Percentiles rank a stretch among this genome's conserved stretches.
Evolutionary conservation across 2,329 filamentous ascomycete genomes (phyloP).

Genomic region (Xylaria arbuscula): DNA sequence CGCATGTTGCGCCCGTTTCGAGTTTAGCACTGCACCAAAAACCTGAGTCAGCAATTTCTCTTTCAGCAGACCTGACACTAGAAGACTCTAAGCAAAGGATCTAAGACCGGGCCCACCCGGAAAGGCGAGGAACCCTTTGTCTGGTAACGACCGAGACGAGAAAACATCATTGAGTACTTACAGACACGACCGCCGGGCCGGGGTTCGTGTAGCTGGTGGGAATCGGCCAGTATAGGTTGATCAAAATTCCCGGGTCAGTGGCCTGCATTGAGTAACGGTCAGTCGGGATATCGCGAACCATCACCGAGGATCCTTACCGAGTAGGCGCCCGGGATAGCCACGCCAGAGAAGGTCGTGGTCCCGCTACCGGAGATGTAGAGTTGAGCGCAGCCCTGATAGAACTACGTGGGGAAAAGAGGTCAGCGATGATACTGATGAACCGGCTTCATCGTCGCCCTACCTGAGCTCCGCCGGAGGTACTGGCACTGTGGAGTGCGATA

Average conservation of each 20-base stretch:
- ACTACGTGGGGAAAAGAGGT: conserved; percentile 38
- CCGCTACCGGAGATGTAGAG: conserved; percentile 48
- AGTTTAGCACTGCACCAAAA: conserved; percentile 31
- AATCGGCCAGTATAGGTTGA: conserved; percentile 45
- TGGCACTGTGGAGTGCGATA: conserved; percentile 50
- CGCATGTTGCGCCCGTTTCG: neutral
- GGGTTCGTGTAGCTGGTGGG: conserved; percentile 48
- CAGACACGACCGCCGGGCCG: conserved; percentile 38
- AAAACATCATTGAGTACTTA: conserved; percentile 24
- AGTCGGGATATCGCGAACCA: neutral
- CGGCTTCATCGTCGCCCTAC: conserved; percentile 31
- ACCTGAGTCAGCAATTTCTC: conserved; percentile 27
- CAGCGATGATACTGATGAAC: neutral
- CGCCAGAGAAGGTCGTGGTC: conserved; percentile 45
- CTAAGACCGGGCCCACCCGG: neutral
- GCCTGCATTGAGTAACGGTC: conserved; percentile 34
- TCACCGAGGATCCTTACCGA: conserved; percentile 34
- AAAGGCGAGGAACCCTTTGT: neutral
- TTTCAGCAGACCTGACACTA: neutral
- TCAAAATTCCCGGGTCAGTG: conserved; percentile 45
- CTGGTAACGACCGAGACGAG: neutral
- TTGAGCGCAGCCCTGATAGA: conserved; percentile 50
- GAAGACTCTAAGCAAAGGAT: neutral
- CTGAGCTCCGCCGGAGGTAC: conserved; percentile 46
- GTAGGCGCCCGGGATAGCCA: conserved; percentile 47